A percentile compares a stretch with the other conserved stretches of the same genome.
Conservation (phyloP, 2,329 filamentous ascomycete genomes). For the Fusarium annulatum region DNA sequence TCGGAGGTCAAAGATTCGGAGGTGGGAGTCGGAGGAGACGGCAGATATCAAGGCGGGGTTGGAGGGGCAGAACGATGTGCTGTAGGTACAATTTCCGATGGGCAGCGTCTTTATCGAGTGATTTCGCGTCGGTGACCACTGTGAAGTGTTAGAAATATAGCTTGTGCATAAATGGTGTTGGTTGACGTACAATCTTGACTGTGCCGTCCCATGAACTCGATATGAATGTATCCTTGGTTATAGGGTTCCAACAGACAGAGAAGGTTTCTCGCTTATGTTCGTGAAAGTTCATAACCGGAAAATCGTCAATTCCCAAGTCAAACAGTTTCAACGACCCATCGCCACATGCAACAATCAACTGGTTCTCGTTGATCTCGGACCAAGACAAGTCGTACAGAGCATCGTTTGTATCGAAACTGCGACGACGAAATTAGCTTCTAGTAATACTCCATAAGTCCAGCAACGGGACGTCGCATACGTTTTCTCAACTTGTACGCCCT, state of each 20-base stretch:
- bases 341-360: slow-evolving; percentile 87
- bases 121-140: slow-evolving; percentile 85
- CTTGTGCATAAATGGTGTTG: background rate
- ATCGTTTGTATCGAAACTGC: slow-evolving; percentile 94
- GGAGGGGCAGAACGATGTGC: slow-evolving; percentile 88
- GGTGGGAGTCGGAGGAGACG: slow-evolving; percentile 87
- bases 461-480: slow-evolving; percentile 62
- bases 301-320: slow-evolving; percentile 82
- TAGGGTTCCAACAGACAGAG: slow-evolving; percentile 90
- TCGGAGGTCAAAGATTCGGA: slow-evolving; percentile 91
- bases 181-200: slow-evolving; percentile 76
- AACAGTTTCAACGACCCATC: slow-evolving; percentile 97
- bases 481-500: slow-evolving; percentile 87
- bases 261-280: slow-evolving; percentile 96
- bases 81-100: slow-evolving; percentile 94
- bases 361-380: slow-evolving; percentile 97
- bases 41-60: slow-evolving; percentile 87
- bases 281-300: slow-evolving; percentile 90
- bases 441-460: background rate
- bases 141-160: slow-evolving; percentile 4
- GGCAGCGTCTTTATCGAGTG: slow-evolving; percentile 86
- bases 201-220: slow-evolving; percentile 97
- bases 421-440: background rate
- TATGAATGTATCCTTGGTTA: slow-evolving; percentile 89
- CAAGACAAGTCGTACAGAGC: slow-evolving; percentile 94